Conservation (phyloP, 441 rosid species). For the Gossypium aridum region DNA sequence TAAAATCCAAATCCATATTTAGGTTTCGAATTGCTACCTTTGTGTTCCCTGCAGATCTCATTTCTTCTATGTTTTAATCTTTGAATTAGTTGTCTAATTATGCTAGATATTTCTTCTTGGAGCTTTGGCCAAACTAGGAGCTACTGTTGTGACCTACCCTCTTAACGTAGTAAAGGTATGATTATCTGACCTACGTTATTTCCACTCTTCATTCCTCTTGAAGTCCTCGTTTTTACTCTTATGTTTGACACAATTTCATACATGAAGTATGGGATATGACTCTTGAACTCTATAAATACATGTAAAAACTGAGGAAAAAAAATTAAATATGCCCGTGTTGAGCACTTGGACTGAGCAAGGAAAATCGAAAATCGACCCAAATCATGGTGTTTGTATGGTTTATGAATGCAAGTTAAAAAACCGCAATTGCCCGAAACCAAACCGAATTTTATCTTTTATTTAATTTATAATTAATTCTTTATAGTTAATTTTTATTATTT, state of each 20-base stretch:
- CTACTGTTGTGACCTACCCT: conserved; percentile 87
- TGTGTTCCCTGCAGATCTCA: background rate
- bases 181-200: conserved; percentile 18
- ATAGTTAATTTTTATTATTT: too few relatives aligned
- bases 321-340: background rate
- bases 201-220: background rate
- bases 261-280: background rate
- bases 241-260: background rate
- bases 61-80: background rate
- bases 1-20: background rate
- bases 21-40: background rate
- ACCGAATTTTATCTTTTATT: too few relatives aligned
- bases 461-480: too few relatives aligned
- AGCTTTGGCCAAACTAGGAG: conserved; percentile 94
- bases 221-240: background rate
- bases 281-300: background rate
- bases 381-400: too few relatives aligned
- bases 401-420: too few relatives aligned
- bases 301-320: background rate
- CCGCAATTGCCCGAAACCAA: too few relatives aligned
- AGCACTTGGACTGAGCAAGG: background rate
- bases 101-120: conserved; percentile 82
- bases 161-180: conserved; percentile 80
- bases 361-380: too few relatives aligned
- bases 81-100: conserved; percentile 15